Conservation (phyloP, 75 land plant genomes). For the Pinus taeda region DNA sequence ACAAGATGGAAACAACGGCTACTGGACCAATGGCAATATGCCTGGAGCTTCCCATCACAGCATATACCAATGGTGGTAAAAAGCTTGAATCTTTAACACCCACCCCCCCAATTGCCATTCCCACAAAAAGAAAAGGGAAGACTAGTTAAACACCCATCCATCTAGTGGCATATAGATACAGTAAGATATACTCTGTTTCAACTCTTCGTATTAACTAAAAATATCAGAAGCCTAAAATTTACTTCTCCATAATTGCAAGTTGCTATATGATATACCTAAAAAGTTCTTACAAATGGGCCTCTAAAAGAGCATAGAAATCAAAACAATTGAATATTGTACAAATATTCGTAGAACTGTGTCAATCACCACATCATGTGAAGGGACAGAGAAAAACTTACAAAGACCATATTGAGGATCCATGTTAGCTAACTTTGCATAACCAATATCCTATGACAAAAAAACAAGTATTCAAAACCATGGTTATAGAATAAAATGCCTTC, state of each 20-base stretch:
- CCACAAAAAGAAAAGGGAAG: background rate
- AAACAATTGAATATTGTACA: background rate
- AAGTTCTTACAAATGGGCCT: background rate
- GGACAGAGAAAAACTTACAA: slow-evolving; percentile 35
- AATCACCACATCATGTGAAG: no score
- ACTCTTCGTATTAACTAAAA: background rate
- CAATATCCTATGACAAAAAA: slow-evolving; percentile 41
- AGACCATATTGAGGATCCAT: slow-evolving; percentile 73
- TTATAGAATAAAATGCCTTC: no score
- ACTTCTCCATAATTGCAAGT: background rate
- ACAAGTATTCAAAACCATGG: no score
- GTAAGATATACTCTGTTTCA: background rate
- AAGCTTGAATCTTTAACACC: slow-evolving; percentile 77
- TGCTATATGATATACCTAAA: background rate
- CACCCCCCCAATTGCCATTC: no score
- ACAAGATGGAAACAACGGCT: slow-evolving; percentile 74
- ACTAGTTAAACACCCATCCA: slow-evolving; percentile 5
- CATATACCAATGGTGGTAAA: slow-evolving; percentile 75
- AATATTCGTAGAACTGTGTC: no score
- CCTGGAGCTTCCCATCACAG: slow-evolving; percentile 80
- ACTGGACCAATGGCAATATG: slow-evolving; percentile 81
- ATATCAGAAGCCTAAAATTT: background rate
- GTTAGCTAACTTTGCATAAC: slow-evolving; percentile 74
- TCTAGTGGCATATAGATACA: background rate
- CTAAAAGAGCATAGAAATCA: background rate